Evolutionary conservation across 164 flowering plant species (phyloP).

Genomic region (Vitis vinifera): ASM3070453v1 NC_081816.1:10012001-10012500

Average conservation of each 20-base stretch:
- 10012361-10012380: too few species aligned
- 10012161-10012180: constrained; percentile 79
- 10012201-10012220: constrained; percentile 3
- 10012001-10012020: constrained; percentile 38
- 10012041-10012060: constrained; percentile 46
- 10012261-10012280: too few species aligned
- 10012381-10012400: too few species aligned
- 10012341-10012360: neutral
- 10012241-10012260: neutral
- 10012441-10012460: too few species aligned
- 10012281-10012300: too few species aligned
- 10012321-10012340: too few species aligned
- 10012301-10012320: too few species aligned
- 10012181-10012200: neutral
- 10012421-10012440: too few species aligned
- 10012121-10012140: constrained; percentile 94
- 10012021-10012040: constrained; percentile 40
- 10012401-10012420: too few species aligned
- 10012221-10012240: neutral
- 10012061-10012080: constrained; percentile 40
- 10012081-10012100: constrained; percentile 97
- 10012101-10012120: constrained; percentile 95
- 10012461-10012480: neutral
- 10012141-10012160: constrained; percentile 84
- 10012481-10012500: neutral